A percentile compares a stretch with the other conserved stretches of the same genome.
Conservation (phyloP, 176 grass and related monocot genomes). For the Cenchrus purpureus region DNA sequence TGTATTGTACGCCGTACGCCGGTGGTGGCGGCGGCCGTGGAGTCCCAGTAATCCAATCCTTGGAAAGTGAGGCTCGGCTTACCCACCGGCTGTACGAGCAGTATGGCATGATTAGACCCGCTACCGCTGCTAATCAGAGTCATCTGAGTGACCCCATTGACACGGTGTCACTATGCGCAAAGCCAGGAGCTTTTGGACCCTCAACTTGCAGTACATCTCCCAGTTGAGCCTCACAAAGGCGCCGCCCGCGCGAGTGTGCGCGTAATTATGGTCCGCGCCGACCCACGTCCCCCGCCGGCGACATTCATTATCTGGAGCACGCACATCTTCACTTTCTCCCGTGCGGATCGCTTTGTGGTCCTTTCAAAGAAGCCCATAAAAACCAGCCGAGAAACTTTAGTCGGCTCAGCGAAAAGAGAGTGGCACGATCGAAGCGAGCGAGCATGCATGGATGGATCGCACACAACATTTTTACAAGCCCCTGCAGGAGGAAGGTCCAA, state of each 20-base stretch:
- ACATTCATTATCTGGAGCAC: conserved; percentile 27
- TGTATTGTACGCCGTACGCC: conserved; percentile 39
- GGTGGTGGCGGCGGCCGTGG: conserved; percentile 18
- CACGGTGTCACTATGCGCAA: conserved; percentile 29
- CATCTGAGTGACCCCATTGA: conserved; percentile 26
- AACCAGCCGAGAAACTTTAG: conserved; percentile 35
- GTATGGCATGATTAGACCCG: conserved; percentile 36
- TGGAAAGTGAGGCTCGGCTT: conserved; percentile 35
- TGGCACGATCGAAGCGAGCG: conserved; percentile 27
- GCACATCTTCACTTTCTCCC: neutral
- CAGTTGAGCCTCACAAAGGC: conserved; percentile 26
- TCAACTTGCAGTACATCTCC: neutral
- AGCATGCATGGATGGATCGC: neutral
- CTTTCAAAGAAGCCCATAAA: conserved; percentile 42
- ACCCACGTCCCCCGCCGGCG: conserved; percentile 29
- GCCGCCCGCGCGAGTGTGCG: neutral
- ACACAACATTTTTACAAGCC: conserved; percentile 6
- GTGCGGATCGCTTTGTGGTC: conserved; percentile 34
- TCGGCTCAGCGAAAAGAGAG: conserved; percentile 13
- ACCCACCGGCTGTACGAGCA: conserved; percentile 33
- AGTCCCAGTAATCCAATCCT: conserved; percentile 25
- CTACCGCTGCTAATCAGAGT: conserved; percentile 22
- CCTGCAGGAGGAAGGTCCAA: conserved; percentile 6
- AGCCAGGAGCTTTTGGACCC: conserved; percentile 16
- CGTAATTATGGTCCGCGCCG: conserved; percentile 51